Base-by-base conservation (phyloP, 345 rosid species). In the Lepidium didymum region DNA sequence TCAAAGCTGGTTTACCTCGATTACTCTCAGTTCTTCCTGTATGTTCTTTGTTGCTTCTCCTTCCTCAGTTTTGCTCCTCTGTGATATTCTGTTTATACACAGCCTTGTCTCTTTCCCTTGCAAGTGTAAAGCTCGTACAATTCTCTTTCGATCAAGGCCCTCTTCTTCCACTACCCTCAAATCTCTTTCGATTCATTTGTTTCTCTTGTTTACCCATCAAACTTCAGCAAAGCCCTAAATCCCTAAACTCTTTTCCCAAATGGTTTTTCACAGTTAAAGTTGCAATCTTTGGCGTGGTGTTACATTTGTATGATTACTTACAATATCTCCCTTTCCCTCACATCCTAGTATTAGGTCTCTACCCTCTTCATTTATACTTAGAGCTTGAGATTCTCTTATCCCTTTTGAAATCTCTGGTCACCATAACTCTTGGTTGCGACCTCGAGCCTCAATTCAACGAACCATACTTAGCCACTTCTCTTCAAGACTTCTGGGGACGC, bases 401-500 rank as follows among this genome's bases (percentile, higher is more conserved):
- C 70, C 0, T 18, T 6, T 7, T 27, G n/a, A 79, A 69, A 41
- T 60, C 67, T 64, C 8, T 76, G 15, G 78, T 75, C 67, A 78
- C 73, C 11, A 50, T 70, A 56, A 1, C 42, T 3, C 19, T 76
- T 0, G 70, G 84, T 0, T n/a, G 77, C 0, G 76, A 78, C 67
- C 77, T 88, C 0, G 88, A 84, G 73, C 85, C 83, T 2, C 85
- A 78, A 52, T 85, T 87, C 79, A 55, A 85, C 9, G 77, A 83
- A 56, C 94, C 87, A 0, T 81, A 59, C 59, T 70, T 87, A 29
- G 58, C 92, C 3, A 78, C 96, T 0, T 86, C 96, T 0, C 76
- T 85, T 0, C 89, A 86, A 6, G 90, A 89, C 54, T 89, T 89
- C 13, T 86, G 96, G 96, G 90, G 90, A 6, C 67, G 50, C n/a